These are phyloP conservation scores for Aureobasidium sp. DNA, from an alignment of 2,329 filamentous ascomycete genomes.

Conservation along the genomic window DNA sequence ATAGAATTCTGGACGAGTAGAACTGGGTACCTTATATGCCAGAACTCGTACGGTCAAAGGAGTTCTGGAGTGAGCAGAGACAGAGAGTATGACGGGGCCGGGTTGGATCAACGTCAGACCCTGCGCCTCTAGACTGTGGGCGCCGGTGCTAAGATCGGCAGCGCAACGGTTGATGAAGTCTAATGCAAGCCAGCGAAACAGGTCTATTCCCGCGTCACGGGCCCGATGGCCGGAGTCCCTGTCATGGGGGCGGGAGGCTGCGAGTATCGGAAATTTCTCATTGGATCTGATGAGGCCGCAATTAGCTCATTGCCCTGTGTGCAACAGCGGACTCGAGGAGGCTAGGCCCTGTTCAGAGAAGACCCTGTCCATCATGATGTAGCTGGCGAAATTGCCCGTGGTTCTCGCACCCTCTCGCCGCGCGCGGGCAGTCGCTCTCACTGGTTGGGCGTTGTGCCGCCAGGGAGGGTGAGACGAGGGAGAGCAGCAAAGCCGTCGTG, in stretches of 20 bases:
- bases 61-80: background rate
- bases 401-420: background rate
- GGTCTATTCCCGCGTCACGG: background rate
- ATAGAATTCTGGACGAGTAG: background rate
- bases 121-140: conserved; percentile 8
- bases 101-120: conserved; percentile 14
- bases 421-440: background rate
- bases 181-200: background rate
- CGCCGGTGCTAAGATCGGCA: conserved; percentile 5
- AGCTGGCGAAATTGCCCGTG: background rate
- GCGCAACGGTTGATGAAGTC: background rate
- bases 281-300: background rate
- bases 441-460: background rate
- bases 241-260: conserved; percentile 3
- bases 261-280: background rate
- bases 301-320: conserved; percentile 9
- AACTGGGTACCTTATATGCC: conserved; percentile 4
- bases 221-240: background rate
- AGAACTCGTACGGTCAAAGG: background rate
- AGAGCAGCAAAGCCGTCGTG: background rate
- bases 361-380: conserved; percentile 9
- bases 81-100: background rate
- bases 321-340: background rate
- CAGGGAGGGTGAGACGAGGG: background rate
- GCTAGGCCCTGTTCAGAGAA: background rate